Percentiles rank a stretch among this genome's conserved stretches.
phyloP scores from a whole-genome alignment of 306 rosid species.

The Sesbania bispinosa region DNA sequence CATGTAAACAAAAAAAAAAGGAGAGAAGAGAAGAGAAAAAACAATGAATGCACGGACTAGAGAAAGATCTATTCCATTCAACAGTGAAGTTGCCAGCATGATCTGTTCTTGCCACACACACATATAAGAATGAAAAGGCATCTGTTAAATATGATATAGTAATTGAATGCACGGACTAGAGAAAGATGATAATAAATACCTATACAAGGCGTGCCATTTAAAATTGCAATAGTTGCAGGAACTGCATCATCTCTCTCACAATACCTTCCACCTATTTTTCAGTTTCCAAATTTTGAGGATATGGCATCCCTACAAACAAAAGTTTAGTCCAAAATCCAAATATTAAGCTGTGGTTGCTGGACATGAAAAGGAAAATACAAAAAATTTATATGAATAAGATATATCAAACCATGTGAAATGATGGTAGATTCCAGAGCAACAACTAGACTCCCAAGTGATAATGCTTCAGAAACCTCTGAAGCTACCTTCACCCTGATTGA shows the following conservation, averaged over 20 bases:
- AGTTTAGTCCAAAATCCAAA: background rate
- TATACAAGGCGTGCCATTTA: constrained; percentile 80
- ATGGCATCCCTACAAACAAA: constrained; percentile 79
- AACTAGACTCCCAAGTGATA: constrained; percentile 62
- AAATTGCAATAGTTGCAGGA: constrained; percentile 94
- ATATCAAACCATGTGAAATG: constrained; percentile 71
- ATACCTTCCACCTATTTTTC: constrained; percentile 80
- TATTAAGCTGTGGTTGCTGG: background rate
- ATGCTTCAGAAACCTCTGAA: constrained; percentile 73
- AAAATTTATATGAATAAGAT: background rate
- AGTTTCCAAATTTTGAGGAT: constrained; percentile 85
- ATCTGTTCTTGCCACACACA: no score
- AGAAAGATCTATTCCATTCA: no score
- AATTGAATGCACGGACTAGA: background rate
- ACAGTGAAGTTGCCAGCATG: no score
- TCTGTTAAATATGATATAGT: background rate
- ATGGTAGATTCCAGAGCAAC: constrained; percentile 95
- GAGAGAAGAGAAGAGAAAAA: no score
- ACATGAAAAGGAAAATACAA: background rate
- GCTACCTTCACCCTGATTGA: constrained; percentile 50
- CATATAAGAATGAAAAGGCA: no score
- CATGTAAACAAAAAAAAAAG: no score
- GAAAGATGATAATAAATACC: constrained; percentile 48
- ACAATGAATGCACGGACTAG: no score
- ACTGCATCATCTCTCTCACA: constrained; percentile 77